These are phyloP conservation scores for Zostera marina DNA, from an alignment of 116 monocot genomes.

Conservation along the genomic window DNA sequence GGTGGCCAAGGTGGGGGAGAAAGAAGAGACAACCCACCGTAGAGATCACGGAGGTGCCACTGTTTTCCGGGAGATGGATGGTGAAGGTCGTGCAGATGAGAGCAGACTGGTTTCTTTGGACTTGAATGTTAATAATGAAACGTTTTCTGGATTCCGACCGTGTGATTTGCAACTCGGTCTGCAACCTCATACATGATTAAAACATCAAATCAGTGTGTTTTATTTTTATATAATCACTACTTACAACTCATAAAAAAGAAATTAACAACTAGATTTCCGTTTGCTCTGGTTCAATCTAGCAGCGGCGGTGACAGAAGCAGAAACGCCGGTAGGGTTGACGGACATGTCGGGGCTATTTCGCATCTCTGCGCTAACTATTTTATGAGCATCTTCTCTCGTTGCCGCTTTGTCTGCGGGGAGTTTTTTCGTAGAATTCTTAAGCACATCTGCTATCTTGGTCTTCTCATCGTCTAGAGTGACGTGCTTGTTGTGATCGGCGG, in stretches of 20 bases:
- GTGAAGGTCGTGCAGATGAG: constrained; percentile 1
- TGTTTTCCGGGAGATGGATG: constrained; percentile 4
- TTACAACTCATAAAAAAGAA: too few species aligned
- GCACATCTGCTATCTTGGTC: constrained; percentile 5
- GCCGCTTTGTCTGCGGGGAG: constrained; percentile 13
- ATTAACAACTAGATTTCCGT: too few species aligned
- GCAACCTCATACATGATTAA: background rate
- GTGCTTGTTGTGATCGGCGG: constrained; percentile 22
- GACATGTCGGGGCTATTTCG: constrained; percentile 10
- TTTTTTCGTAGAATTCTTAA: constrained; percentile 11
- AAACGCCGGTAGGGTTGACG: constrained; percentile 6
- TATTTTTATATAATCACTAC: too few species aligned
- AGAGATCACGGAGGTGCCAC: background rate
- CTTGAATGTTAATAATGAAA: constrained; percentile 17
- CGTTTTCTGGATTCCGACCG: background rate
- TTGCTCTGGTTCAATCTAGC: constrained; percentile 26
- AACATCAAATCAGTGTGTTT: too few species aligned
- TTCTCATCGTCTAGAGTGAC: constrained; percentile 6
- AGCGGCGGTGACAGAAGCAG: constrained; percentile 12
- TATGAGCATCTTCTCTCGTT: constrained; percentile 17
- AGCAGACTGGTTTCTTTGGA: constrained; percentile 8
- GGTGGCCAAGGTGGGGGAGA: constrained; percentile 2
- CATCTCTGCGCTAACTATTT: constrained; percentile 14
- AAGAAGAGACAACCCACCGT: background rate
- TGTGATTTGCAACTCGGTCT: constrained; percentile 9